These are phyloP conservation scores for Suhomyces sp. DNA, from an alignment of 805 yeast species.

Conservation along the genomic window DNA sequence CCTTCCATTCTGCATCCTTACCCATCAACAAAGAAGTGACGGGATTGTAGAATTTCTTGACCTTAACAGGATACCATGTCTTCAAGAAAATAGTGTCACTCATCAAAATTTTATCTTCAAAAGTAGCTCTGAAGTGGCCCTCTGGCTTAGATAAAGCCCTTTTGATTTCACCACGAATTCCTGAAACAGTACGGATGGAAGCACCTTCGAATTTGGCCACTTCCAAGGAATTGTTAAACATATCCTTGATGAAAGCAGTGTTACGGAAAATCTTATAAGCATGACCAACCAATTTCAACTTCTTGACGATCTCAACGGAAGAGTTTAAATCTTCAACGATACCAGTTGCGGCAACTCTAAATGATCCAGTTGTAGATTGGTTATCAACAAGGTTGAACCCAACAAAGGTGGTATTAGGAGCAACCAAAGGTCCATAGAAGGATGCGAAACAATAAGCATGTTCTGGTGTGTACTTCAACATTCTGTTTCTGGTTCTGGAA, in stretches of 20 bases:
- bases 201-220: slow-evolving; percentile 99
- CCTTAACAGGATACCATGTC: slow-evolving; percentile 95
- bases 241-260: slow-evolving; percentile 95
- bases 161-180: slow-evolving; percentile 96
- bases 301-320: slow-evolving; percentile 89
- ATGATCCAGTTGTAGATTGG: slow-evolving; percentile 80
- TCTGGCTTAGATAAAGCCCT: slow-evolving; percentile 92
- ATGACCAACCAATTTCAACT: slow-evolving; percentile 90
- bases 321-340: slow-evolving; percentile 91
- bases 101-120: slow-evolving; percentile 91
- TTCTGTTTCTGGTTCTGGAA: slow-evolving; percentile 95
- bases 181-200: slow-evolving; percentile 91
- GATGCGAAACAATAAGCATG: slow-evolving; percentile 96
- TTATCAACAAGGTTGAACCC: slow-evolving; percentile 89
- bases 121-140: slow-evolving; percentile 93
- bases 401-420: slow-evolving; percentile 97
- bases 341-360: slow-evolving; percentile 96
- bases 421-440: slow-evolving; percentile 94
- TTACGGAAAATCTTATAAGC: slow-evolving; percentile 92
- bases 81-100: slow-evolving; percentile 86
- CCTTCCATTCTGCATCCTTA: slow-evolving; percentile 87
- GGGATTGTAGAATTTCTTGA: slow-evolving; percentile 91
- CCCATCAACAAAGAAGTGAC: slow-evolving; percentile 82
- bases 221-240: slow-evolving; percentile 90
- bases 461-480: slow-evolving; percentile 97